Base-by-base conservation (phyloP, 148 eudicot species). In the Selenicereus undatus region DNA sequence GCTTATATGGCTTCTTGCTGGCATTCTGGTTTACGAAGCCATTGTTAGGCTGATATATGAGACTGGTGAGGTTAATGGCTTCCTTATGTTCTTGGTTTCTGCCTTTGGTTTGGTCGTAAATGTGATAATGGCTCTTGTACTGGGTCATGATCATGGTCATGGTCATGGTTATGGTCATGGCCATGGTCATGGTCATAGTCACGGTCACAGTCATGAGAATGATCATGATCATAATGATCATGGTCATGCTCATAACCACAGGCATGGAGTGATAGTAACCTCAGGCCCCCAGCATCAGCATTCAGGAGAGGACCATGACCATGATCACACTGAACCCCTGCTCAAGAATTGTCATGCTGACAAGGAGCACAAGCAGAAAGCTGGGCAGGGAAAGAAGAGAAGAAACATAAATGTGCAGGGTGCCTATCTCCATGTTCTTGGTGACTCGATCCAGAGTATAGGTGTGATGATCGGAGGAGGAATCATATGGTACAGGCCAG, bases 401-500 rank as follows among this genome's bases (percentile, higher is more conserved):
- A 80, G 88, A 45, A 93, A 91, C 58, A 86, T 93, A 75, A 93
- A 96, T 71, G 85, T 96, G 24, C 99, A 96, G 77, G 97, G 97
- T 39, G 99, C 99, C 76, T 96, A 92, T 82, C 91, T 94, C 58
- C 99, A 93, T 42, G 99, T 96, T 39, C 93, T 96, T 7, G 99
- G 99, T 68, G 99, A 96, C 85, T 92, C 93, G 9, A 89, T 96
- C 80, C 99, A 96, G 77, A 96, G 99, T 73, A 65, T 96, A 12
- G 99, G 98, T 13, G 99, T 96, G 29, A 96, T 96, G 99, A 90
- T 96, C 21, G 98, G 98, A 27, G 99, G 98, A 42, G 99, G 91
- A 48, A 64, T 92, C 27, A 96, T 96, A 43, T 96, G 99, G 99
- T 91, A 86, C 75, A 93, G 88, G 52, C 99, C 98, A 0, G 90